phyloP scores from a whole-genome alignment of 306 rosid species.

The Betula pendula region DNA sequence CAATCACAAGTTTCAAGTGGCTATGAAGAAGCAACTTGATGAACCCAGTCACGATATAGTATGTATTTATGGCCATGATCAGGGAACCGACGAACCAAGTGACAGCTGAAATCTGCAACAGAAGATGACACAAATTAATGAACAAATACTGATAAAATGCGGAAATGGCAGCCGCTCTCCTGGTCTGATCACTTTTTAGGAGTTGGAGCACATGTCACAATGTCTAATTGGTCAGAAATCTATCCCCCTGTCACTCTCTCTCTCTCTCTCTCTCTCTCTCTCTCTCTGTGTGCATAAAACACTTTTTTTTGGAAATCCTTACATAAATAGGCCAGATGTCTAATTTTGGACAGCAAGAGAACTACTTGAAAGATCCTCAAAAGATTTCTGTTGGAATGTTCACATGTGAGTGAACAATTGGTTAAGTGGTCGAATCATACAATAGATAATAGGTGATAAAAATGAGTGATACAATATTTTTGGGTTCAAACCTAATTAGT shows the following conservation, averaged over 20 bases:
- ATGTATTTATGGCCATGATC: constrained; percentile 80
- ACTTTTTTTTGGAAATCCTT: too few relatives aligned
- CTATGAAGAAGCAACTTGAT: constrained; percentile 67
- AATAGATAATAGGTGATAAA: too few relatives aligned
- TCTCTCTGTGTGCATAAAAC: too few relatives aligned
- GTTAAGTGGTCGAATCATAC: too few relatives aligned
- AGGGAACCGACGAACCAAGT: constrained; percentile 74
- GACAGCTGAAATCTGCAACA: constrained; percentile 60
- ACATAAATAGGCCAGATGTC: too few relatives aligned
- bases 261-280: too few relatives aligned
- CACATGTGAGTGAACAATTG: too few relatives aligned
- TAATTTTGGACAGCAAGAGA: too few relatives aligned
- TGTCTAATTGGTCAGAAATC: not conserved
- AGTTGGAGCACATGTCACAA: not conserved
- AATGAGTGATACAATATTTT: too few relatives aligned
- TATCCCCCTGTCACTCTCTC: too few relatives aligned
- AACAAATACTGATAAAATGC: constrained; percentile 21
- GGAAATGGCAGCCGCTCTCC: not conserved
- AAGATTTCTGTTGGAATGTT: too few relatives aligned
- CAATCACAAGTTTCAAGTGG: constrained; percentile 44
- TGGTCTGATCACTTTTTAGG: not conserved
- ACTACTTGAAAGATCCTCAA: too few relatives aligned
- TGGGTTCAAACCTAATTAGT: not conserved
- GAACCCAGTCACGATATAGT: constrained; percentile 67
- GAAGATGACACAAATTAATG: constrained; percentile 10